Evolutionary conservation across 2,329 filamentous ascomycete species (phyloP).

Genomic region (Nemania sp.): DNA sequence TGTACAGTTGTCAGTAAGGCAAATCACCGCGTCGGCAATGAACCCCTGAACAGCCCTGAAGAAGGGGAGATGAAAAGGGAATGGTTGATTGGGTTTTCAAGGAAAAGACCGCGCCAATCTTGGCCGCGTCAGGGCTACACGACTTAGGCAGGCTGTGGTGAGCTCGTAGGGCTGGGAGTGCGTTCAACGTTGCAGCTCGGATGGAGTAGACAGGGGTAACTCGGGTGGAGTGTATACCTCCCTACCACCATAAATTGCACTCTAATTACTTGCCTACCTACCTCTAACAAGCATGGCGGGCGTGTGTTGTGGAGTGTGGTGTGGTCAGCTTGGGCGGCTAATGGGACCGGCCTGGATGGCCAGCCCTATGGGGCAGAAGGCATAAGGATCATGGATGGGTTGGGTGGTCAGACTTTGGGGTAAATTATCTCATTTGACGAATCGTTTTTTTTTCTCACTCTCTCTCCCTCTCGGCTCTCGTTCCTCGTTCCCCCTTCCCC

Average conservation of each 20-base stretch:
- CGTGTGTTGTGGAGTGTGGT: neutral
- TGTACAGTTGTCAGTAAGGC: too few species aligned
- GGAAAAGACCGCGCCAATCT: conserved; percentile 12
- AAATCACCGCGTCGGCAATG: conserved; percentile 1
- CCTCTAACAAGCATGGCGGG: too few species aligned
- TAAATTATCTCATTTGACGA: conserved; percentile 21
- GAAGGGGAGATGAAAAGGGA: conserved; percentile 1
- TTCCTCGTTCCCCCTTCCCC: neutral
- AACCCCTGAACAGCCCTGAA: neutral
- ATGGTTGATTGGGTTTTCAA: conserved; percentile 9
- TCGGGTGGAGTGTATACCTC: too few species aligned
- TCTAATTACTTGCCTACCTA: too few species aligned
- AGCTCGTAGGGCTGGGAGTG: conserved; percentile 24
- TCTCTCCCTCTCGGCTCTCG: too few species aligned
- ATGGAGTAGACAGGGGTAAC: conserved; percentile 9
- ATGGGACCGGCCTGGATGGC: conserved; percentile 10
- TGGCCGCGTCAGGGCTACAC: neutral
- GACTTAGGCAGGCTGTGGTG: neutral
- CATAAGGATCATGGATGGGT: conserved; percentile 7
- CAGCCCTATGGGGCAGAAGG: conserved; percentile 28
- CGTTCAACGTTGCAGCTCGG: conserved; percentile 12
- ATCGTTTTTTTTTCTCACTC: neutral
- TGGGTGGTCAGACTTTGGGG: conserved; percentile 15
- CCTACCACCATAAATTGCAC: too few species aligned
- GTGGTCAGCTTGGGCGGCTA: conserved; percentile 11